Percentiles rank a stretch among this genome's conserved stretches.
Evolutionary conservation across 768 basidiomycete species (phyloP).

Genomic region (Neoboletus subvelutipes): DNA sequence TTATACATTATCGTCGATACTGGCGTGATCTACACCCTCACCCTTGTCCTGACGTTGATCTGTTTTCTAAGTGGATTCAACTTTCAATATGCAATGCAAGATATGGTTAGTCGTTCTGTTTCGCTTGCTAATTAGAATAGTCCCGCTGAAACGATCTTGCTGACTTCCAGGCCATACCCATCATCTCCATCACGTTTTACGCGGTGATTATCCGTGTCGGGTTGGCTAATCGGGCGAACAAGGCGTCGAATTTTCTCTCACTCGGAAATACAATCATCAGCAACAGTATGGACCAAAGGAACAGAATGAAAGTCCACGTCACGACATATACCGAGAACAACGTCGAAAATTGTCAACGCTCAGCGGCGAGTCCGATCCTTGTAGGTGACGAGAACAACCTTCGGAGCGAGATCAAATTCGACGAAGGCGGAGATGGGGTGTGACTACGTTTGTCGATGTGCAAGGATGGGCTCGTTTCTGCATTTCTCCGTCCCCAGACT

Average conservation of each 20-base stretch:
- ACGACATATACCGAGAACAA: not conserved
- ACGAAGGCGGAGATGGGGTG: not conserved
- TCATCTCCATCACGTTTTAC: not conserved
- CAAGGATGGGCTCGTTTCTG: not conserved
- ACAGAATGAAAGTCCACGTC: constrained; percentile 1
- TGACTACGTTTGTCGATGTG: not conserved
- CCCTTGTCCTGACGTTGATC: not conserved
- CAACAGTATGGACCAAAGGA: not conserved
- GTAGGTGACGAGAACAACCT: not conserved
- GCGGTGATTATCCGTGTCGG: not conserved
- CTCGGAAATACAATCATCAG: not conserved
- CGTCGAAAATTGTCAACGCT: not conserved
- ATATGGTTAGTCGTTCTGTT: constrained; percentile 3
- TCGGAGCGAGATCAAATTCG: constrained; percentile 9
- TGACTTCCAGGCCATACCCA: not conserved
- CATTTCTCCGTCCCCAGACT: no score
- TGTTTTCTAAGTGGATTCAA: not conserved
- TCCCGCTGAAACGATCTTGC: not conserved
- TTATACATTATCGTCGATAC: constrained; percentile 4
- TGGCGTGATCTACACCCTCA: not conserved
- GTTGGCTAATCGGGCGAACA: not conserved
- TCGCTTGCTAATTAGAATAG: no score
- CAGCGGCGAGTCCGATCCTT: not conserved
- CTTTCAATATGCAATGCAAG: constrained; percentile 1
- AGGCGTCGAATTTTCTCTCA: not conserved